Evolutionary conservation across 345 rosid genomes (phyloP).

Genomic region (Angophora floribunda): DNA sequence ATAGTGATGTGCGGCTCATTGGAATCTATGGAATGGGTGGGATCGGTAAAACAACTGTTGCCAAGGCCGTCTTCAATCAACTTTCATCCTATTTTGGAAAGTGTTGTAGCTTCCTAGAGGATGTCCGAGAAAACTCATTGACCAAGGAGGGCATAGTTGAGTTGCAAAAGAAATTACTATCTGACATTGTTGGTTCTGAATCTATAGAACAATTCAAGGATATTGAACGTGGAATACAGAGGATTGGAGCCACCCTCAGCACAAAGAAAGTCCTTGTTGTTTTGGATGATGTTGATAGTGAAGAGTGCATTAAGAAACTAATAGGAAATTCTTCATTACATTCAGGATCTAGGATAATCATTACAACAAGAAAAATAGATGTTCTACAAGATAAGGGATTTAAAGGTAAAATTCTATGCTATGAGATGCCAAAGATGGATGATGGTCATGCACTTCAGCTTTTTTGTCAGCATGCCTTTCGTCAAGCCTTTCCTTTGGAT

Average conservation of each 20-base stretch:
- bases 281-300: background rate
- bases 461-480: constrained; percentile 1
- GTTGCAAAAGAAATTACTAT: background rate
- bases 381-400: background rate
- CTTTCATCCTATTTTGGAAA: background rate
- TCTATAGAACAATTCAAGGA: accelerated
- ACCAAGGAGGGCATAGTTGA: background rate
- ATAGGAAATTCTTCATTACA: background rate
- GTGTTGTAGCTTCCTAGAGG: constrained; percentile 9
- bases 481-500: background rate
- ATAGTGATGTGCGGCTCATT: background rate
- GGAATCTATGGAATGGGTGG: background rate
- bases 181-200: accelerated
- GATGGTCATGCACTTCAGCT: background rate
- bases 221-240: background rate
- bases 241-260: background rate
- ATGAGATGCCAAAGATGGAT: background rate
- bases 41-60: background rate
- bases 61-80: background rate
- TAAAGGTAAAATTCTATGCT: accelerated
- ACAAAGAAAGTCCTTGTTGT: background rate
- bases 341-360: background rate
- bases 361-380: background rate
- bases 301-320: background rate
- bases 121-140: background rate